These are phyloP conservation scores for Tillandsia leiboldiana DNA, from an alignment of 176 grass and related monocot species.

Conservation along the genomic window DNA sequence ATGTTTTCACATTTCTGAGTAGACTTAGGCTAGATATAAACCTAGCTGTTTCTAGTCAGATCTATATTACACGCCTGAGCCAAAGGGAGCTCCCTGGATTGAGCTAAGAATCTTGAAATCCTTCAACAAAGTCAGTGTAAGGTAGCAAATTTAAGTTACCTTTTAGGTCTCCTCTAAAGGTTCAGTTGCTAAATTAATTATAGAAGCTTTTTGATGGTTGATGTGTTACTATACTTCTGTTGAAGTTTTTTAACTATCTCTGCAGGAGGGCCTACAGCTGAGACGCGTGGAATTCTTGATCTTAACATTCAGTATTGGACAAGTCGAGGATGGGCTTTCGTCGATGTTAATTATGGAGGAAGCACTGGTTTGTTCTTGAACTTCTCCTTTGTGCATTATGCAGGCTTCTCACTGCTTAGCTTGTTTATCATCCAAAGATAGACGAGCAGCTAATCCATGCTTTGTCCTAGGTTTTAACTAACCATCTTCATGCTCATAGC, in stretches of 20 bases:
- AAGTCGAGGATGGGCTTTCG: slow-evolving; percentile 89
- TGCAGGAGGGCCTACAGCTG: slow-evolving; percentile 74
- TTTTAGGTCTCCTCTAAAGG: not conserved
- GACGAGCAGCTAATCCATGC: not conserved
- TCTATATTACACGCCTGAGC: no score
- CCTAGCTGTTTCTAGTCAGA: no score
- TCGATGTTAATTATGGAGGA: slow-evolving; percentile 96
- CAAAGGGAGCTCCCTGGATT: not conserved
- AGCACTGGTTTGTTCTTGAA: slow-evolving; percentile 63
- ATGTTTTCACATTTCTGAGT: no score
- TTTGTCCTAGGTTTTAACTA: not conserved
- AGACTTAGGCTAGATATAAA: no score
- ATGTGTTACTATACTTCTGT: not conserved
- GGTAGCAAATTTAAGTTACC: not conserved
- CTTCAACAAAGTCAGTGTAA: not conserved
- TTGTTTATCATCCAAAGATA: not conserved
- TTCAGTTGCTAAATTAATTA: not conserved
- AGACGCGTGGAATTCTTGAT: slow-evolving; percentile 56
- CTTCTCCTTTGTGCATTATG: not conserved
- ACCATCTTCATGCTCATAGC: not conserved
- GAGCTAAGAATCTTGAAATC: not conserved
- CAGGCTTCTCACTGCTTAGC: not conserved
- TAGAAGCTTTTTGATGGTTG: not conserved
- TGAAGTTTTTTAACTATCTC: slow-evolving; percentile 4
- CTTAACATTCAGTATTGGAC: slow-evolving; percentile 93